Percentiles rank a stretch among this genome's conserved stretches.
Evolutionary conservation across 1,139 yeast genomes (phyloP).

Genomic region (Geotrichum reessii): DNA sequence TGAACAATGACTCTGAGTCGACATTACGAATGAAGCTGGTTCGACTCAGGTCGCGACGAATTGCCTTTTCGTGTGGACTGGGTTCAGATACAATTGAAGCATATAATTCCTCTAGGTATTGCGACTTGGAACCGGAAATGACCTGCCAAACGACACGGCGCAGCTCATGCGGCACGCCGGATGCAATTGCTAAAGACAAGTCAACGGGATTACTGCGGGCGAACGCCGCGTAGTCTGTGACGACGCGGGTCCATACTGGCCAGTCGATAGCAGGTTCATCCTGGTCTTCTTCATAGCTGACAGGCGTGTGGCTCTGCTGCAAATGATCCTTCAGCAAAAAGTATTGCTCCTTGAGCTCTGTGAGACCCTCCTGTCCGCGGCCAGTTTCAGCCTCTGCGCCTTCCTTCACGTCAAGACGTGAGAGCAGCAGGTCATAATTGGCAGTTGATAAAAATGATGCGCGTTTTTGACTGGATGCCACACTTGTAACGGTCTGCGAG

Average conservation of each 20-base stretch:
- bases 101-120: constrained; percentile 62
- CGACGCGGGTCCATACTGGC: constrained; percentile 80
- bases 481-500: constrained; percentile 18
- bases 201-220: constrained; percentile 57
- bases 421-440: constrained; percentile 45
- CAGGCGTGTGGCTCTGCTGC: constrained; percentile 20
- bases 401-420: constrained; percentile 40
- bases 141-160: constrained; percentile 92
- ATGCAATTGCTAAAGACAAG: constrained; percentile 55
- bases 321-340: background rate
- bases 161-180: constrained; percentile 78
- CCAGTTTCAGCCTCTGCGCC: constrained; percentile 41
- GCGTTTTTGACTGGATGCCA: constrained; percentile 13
- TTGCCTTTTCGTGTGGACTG: constrained; percentile 68
- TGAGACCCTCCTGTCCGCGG: constrained; percentile 50
- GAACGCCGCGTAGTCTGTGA: constrained; percentile 64
- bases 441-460: constrained; percentile 28
- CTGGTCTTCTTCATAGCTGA: constrained; percentile 21
- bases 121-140: constrained; percentile 72
- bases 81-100: constrained; percentile 48
- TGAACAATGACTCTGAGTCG: constrained; percentile 53
- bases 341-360: constrained; percentile 43
- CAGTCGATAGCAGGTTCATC: constrained; percentile 31
- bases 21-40: constrained; percentile 58
- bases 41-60: constrained; percentile 72